Evolutionary conservation across 2,329 filamentous ascomycete genomes (phyloP).

Genomic region (Alternaria sp.): DNA sequence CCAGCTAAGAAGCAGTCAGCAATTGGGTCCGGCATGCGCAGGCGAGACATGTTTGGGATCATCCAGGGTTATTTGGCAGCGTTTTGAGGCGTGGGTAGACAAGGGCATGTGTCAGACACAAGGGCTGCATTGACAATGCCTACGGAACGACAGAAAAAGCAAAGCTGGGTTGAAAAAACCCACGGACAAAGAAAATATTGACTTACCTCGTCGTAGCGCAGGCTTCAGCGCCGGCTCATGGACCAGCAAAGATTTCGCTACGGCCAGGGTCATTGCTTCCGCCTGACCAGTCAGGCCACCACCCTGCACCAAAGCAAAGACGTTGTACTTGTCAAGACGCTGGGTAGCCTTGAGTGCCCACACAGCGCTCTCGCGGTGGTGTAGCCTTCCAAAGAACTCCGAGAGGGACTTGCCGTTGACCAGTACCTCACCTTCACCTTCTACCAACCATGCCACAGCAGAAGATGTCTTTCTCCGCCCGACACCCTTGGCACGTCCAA

Average conservation of each 20-base stretch:
- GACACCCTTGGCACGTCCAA: conserved; percentile 80
- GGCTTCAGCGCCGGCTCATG: conserved; percentile 95
- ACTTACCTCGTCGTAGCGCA: conserved; percentile 85
- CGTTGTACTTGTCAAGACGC: conserved; percentile 94
- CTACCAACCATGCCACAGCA: conserved; percentile 87
- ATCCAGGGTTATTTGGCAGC: conserved; percentile 16
- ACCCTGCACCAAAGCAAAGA: conserved; percentile 85
- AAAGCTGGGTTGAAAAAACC: neutral
- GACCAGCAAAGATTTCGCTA: conserved; percentile 85
- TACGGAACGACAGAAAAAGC: conserved; percentile 5
- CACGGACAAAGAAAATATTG: conserved; percentile 10
- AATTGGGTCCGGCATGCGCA: conserved; percentile 24
- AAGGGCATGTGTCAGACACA: conserved; percentile 8
- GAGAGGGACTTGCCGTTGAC: conserved; percentile 89
- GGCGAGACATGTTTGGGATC: conserved; percentile 14
- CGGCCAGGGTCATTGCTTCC: conserved; percentile 88
- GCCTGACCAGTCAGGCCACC: conserved; percentile 95
- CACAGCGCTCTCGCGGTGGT: conserved; percentile 92
- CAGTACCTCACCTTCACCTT: conserved; percentile 88
- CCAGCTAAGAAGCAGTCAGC: conserved; percentile 74
- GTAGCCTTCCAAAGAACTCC: conserved; percentile 83
- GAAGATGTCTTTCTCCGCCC: conserved; percentile 88
- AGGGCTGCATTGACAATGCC: conserved; percentile 5
- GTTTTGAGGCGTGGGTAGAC: conserved; percentile 10
- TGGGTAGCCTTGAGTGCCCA: conserved; percentile 88